Evolutionary conservation across 2,329 filamentous ascomycete genomes (phyloP).

Genomic region (Fusarium sp.): DNA sequence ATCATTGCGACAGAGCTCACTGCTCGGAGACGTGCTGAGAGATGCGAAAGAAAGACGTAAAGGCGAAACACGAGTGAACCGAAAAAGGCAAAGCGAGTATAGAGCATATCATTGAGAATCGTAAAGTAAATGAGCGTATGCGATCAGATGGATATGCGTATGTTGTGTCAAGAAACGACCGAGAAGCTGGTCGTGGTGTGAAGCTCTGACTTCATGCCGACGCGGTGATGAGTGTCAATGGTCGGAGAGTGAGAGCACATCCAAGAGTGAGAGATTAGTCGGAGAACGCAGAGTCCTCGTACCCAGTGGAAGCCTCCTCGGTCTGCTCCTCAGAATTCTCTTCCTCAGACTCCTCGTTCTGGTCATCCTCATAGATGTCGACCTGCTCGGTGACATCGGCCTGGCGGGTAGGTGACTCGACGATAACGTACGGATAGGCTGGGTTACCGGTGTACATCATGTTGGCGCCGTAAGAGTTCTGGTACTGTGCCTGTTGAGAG

Average conservation of each 20-base stretch:
- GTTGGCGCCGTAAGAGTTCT: neutral
- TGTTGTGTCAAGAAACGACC: neutral
- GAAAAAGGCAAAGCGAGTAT: neutral
- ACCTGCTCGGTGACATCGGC: neutral
- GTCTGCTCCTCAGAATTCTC: neutral
- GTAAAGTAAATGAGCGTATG: neutral
- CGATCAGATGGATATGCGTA: neutral
- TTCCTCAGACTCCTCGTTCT: slow-evolving; percentile 2
- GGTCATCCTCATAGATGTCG: neutral
- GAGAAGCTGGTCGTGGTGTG: neutral
- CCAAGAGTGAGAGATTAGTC: neutral
- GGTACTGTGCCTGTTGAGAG: neutral
- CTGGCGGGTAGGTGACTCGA: neutral
- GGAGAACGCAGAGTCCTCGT: neutral
- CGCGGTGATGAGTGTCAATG: neutral
- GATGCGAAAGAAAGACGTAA: neutral
- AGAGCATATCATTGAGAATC: neutral
- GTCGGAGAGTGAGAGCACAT: neutral
- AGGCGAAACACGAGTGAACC: neutral
- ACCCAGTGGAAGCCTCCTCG: neutral
- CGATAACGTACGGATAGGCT: neutral
- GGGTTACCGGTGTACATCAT: neutral
- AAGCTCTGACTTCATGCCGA: neutral
- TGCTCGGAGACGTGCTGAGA: neutral
- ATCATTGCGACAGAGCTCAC: neutral